Conservation (phyloP, 306 rosid species). For the Benincasa hispida region DNA sequence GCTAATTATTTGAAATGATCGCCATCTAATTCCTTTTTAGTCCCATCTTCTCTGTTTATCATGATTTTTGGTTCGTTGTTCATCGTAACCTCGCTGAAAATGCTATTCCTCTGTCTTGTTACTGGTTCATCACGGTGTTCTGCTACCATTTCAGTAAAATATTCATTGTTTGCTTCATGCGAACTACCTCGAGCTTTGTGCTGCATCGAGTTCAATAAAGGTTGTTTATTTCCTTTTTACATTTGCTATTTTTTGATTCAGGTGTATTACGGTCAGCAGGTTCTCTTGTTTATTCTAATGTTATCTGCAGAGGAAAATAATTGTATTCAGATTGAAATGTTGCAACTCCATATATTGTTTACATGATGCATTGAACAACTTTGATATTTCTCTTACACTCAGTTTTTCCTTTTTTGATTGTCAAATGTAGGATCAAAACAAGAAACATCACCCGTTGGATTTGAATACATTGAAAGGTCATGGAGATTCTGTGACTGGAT, state of each 20-base stretch:
- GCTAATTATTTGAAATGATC: neutral
- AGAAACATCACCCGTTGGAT: slow-evolving; percentile 91
- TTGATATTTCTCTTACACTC: neutral
- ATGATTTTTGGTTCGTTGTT: neutral
- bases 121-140: neutral
- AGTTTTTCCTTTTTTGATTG: slow-evolving; percentile 6
- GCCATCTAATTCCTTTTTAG: neutral
- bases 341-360: neutral
- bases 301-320: neutral
- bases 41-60: neutral
- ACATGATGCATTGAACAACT: neutral
- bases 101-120: neutral
- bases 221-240: neutral
- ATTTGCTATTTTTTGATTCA: neutral
- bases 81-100: neutral
- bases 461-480: slow-evolving; percentile 97
- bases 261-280: neutral
- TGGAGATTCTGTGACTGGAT: slow-evolving; percentile 72
- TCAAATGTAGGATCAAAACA: slow-evolving; percentile 64
- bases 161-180: neutral
- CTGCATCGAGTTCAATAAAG: neutral
- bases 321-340: neutral
- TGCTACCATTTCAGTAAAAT: neutral
- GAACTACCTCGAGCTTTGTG: slow-evolving; percentile 1
- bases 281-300: neutral